These are phyloP conservation scores for Solanum stenotomum DNA, from an alignment of 257 asterid genomes.

Conservation along the genomic window DNA sequence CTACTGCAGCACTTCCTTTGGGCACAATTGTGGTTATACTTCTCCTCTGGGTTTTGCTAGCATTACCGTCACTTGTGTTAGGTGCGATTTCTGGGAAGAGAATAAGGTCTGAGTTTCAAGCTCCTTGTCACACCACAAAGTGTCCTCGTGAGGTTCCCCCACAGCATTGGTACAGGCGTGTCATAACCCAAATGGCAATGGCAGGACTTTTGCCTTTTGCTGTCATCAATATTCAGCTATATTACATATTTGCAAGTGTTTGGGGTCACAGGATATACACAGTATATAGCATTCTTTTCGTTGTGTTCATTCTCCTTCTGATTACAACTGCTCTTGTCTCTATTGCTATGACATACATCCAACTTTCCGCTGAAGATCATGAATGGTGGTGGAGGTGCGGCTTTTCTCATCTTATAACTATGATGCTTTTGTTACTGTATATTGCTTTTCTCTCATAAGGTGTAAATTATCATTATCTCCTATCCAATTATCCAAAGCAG, in stretches of 20 bases:
- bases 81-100: slow-evolving; percentile 6
- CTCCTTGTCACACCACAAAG: slow-evolving; percentile 12
- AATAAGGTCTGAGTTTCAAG: neutral
- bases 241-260: neutral
- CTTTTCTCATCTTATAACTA: neutral
- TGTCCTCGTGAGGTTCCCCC: slow-evolving; percentile 14
- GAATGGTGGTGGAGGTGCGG: slow-evolving; percentile 21
- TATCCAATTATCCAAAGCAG: neutral
- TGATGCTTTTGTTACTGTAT: neutral
- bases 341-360: slow-evolving; percentile 5
- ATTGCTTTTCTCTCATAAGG: neutral
- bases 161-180: slow-evolving; percentile 4
- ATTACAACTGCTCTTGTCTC: slow-evolving; percentile 7
- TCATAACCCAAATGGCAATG: slow-evolving; percentile 11
- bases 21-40: slow-evolving; percentile 6
- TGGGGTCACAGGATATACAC: slow-evolving; percentile 1
- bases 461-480: neutral
- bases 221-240: slow-evolving; percentile 5
- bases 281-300: neutral
- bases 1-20: slow-evolving; percentile 14
- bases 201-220: slow-evolving; percentile 14
- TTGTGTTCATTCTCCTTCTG: slow-evolving; percentile 2
- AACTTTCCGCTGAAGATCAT: slow-evolving; percentile 8
- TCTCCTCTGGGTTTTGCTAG: slow-evolving; percentile 5
- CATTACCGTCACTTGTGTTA: slow-evolving; percentile 11